Evolutionary conservation across 495 filamentous ascomycete species (phyloP).

Genomic region (Terfezia boudieri): DNA sequence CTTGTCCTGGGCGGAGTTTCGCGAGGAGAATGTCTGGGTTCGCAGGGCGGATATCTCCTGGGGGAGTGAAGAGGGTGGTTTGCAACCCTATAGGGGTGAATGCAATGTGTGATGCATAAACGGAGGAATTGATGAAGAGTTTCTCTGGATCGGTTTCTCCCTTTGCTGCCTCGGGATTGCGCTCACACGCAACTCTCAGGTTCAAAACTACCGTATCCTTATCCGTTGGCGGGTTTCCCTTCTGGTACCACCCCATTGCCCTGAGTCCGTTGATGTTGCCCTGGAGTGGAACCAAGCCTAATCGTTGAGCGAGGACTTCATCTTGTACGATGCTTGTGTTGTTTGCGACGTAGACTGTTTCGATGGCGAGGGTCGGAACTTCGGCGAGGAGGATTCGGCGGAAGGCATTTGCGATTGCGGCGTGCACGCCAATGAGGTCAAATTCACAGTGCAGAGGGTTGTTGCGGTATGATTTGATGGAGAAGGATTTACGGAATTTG

Average conservation of each 20-base stretch:
- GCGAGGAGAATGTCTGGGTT: constrained; percentile 88
- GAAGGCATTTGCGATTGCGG: constrained; percentile 90
- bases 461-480: constrained; percentile 33
- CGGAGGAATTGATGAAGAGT: constrained; percentile 60
- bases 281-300: constrained; percentile 76
- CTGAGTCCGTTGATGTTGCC: constrained; percentile 51
- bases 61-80: constrained; percentile 36
- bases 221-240: constrained; percentile 15
- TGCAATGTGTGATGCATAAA: constrained; percentile 64
- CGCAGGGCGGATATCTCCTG: constrained; percentile 34
- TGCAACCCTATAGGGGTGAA: constrained; percentile 60
- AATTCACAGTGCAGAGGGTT: background rate
- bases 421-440: constrained; percentile 28
- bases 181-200: constrained; percentile 53
- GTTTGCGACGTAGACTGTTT: constrained; percentile 70
- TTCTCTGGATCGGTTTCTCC: constrained; percentile 59
- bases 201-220: constrained; percentile 26
- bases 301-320: constrained; percentile 71
- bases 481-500: constrained; percentile 45
- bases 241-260: constrained; percentile 53
- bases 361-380: constrained; percentile 82
- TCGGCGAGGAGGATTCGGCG: constrained; percentile 92
- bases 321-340: constrained; percentile 97
- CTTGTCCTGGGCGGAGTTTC: constrained; percentile 81
- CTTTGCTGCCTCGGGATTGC: constrained; percentile 42